These are phyloP conservation scores for Inosperma sp. DNA, from an alignment of 768 basidiomycete genomes.

Conservation along the genomic window DNA sequence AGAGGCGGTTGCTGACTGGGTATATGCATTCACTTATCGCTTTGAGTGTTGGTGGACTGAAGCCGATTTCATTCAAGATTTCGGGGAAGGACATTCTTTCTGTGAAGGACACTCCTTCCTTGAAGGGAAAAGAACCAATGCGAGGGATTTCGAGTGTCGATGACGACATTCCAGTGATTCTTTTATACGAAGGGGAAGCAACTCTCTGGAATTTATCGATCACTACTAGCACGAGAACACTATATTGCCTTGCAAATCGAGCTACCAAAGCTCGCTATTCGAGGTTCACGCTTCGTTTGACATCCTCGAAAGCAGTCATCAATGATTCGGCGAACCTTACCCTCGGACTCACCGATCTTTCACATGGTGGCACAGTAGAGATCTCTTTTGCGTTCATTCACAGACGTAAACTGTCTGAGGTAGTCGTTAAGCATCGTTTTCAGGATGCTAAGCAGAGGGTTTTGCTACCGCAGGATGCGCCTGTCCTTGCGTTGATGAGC, in stretches of 20 bases:
- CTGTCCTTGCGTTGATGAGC: constrained; percentile 3
- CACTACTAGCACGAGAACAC: constrained; percentile 2
- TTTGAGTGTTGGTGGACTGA: not conserved
- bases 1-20: not conserved
- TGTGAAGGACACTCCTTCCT: not conserved
- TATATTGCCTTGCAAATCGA: constrained; percentile 6
- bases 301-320: not conserved
- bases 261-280: constrained; percentile 5
- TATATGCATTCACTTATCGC: not conserved
- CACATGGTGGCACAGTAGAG: constrained; percentile 1
- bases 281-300: constrained; percentile 7
- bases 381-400: not conserved
- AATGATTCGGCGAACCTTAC: not conserved
- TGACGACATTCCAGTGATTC: not conserved
- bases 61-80: not conserved
- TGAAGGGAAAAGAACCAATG: not conserved
- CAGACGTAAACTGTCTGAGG: not conserved
- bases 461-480: constrained; percentile 1
- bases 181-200: not conserved
- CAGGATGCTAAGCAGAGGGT: not conserved
- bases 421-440: not conserved
- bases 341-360: constrained; percentile 5
- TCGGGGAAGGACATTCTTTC: constrained; percentile 2
- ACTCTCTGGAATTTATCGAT: constrained; percentile 2
- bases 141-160: not conserved